A percentile compares a stretch with the other conserved stretches of the same genome.
Evolutionary conservation across 371 early-diverging fungal genomes (phyloP).

Genomic region (Basidiobolus meristosporus): DNA sequence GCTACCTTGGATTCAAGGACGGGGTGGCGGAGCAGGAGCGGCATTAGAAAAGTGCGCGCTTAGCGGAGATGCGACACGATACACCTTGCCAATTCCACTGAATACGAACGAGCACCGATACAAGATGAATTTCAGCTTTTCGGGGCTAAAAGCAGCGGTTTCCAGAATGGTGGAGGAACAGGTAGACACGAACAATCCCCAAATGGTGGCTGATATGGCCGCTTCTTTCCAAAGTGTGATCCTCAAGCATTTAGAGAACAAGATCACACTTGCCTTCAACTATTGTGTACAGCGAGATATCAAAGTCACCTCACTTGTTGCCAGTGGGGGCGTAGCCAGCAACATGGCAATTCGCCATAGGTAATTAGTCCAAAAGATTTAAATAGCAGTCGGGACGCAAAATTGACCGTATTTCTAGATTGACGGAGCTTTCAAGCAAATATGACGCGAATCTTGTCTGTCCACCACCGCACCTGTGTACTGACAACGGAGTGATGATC

Average conservation of each 20-base stretch:
- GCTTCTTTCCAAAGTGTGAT: conserved; percentile 54
- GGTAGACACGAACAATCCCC: neutral
- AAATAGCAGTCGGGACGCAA: neutral
- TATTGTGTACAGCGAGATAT: conserved; percentile 15
- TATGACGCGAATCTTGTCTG: conserved; percentile 33
- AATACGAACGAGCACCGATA: conserved; percentile 21
- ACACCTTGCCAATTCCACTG: conserved; percentile 43
- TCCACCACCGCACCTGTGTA: conserved; percentile 58
- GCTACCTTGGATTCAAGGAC: conserved; percentile 40
- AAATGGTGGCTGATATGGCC: conserved; percentile 33
- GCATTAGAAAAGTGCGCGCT: conserved; percentile 47
- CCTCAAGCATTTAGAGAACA: conserved; percentile 42
- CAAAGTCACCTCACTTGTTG: conserved; percentile 37
- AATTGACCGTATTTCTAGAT: conserved; percentile 4
- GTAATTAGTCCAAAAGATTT: conserved; percentile 5
- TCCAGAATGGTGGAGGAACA: conserved; percentile 19
- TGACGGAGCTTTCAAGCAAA: conserved; percentile 15
- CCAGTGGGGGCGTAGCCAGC: conserved; percentile 71
- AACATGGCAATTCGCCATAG: conserved; percentile 24
- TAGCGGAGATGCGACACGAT: conserved; percentile 4
- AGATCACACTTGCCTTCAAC: conserved; percentile 33
- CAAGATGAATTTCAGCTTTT: conserved; percentile 49
- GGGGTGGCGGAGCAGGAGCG: conserved; percentile 55
- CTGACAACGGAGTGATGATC: conserved; percentile 83
- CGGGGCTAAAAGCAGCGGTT: conserved; percentile 54